phyloP scores from a whole-genome alignment of 2,329 filamentous ascomycete species.

The Coniochaeta sp. region DNA sequence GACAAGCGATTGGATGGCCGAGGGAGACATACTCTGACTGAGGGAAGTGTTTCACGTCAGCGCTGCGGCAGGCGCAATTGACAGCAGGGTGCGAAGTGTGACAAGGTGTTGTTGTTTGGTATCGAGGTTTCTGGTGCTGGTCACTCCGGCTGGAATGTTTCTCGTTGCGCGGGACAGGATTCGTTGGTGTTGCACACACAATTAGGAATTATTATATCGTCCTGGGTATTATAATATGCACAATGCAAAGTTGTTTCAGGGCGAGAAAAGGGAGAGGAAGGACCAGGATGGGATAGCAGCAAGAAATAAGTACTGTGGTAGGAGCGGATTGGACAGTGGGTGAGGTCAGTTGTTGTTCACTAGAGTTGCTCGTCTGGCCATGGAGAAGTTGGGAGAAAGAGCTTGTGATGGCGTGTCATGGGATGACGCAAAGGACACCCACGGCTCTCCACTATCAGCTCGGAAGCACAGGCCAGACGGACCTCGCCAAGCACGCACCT shows the following conservation, averaged over 20 bases:
- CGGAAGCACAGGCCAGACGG: not conserved
- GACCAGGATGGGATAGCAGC: not conserved
- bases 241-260: too few relatives aligned
- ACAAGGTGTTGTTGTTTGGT: not conserved
- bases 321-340: not conserved
- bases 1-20: not conserved
- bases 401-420: constrained; percentile 2
- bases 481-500: not conserved
- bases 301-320: too few relatives aligned
- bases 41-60: not conserved
- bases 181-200: not conserved
- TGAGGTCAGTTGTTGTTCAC: not conserved
- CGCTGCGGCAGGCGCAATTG: not conserved
- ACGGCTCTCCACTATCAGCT: not conserved
- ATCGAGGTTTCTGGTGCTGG: not conserved
- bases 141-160: not conserved
- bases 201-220: not conserved
- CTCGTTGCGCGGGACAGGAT: not conserved
- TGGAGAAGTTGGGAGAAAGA: not conserved
- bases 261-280: not conserved
- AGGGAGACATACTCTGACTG: not conserved
- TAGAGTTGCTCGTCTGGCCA: not conserved
- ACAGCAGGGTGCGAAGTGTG: not conserved
- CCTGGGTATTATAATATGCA: not conserved
- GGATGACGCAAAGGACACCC: not conserved